phyloP scores from a whole-genome alignment of 2,329 filamentous ascomycete species.

The Aureobasidium sp. region DNA sequence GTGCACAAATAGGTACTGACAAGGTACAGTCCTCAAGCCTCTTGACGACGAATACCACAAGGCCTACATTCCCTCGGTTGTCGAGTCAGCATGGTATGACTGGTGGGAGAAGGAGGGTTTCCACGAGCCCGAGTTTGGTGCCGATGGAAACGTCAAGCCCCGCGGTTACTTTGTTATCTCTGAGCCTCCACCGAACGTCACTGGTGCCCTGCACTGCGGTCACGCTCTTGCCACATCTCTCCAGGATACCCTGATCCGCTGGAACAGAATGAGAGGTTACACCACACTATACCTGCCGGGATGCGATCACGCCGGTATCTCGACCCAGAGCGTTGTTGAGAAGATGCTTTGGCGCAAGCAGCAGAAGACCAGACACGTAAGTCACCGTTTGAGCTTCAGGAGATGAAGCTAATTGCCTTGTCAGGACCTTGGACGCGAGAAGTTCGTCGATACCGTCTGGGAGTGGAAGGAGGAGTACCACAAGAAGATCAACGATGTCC shows the following conservation, averaged over 20 bases:
- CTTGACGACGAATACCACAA: constrained; percentile 75
- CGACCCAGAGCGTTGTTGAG: constrained; percentile 92
- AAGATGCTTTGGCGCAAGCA: constrained; percentile 86
- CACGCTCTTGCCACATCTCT: constrained; percentile 81
- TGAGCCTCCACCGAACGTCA: constrained; percentile 92
- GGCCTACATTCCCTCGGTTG: constrained; percentile 83
- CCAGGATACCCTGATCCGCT: constrained; percentile 81
- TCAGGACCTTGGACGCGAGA: constrained; percentile 76
- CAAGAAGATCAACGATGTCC: constrained; percentile 74
- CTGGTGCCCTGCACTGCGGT: constrained; percentile 85
- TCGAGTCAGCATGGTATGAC: constrained; percentile 86
- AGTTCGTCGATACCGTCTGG: constrained; percentile 75
- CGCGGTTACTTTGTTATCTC: constrained; percentile 84
- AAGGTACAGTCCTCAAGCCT: constrained; percentile 47
- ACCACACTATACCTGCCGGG: constrained; percentile 84
- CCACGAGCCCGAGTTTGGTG: constrained; percentile 75
- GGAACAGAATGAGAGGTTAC: constrained; percentile 83
- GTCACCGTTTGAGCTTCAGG: too few species aligned
- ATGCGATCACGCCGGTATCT: constrained; percentile 94
- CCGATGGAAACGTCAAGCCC: constrained; percentile 69
- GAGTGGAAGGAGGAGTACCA: constrained; percentile 97
- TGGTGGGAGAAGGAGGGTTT: constrained; percentile 98
- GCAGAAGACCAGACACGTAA: constrained; percentile 50
- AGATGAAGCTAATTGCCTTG: constrained; percentile 37
- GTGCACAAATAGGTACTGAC: neutral